phyloP scores from a whole-genome alignment of 2,329 filamentous ascomycete genomes.

The Lachnellula cervina region DNA sequence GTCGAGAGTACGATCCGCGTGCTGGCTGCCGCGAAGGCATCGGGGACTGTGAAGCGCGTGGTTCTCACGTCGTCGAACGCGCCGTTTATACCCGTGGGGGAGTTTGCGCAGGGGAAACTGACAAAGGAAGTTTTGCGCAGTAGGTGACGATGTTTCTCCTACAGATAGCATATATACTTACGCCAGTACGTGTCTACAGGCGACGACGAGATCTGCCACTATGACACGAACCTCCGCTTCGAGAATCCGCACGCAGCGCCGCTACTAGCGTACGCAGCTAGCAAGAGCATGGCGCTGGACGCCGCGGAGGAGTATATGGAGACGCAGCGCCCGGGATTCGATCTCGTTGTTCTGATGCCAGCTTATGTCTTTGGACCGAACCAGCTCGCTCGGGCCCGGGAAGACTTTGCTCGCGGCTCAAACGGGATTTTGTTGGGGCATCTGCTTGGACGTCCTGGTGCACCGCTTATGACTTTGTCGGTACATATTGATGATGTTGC shows the following conservation, averaged over 20 bases:
- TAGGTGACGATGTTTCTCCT: background rate
- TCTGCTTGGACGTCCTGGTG: background rate
- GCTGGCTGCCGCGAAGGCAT: slow-evolving; percentile 33
- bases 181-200: background rate
- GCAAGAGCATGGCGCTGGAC: slow-evolving; percentile 34
- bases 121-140: background rate
- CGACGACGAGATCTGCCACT: background rate
- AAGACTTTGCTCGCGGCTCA: background rate
- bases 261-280: background rate
- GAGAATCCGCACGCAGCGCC: background rate
- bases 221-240: background rate
- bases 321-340: background rate
- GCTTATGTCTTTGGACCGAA: slow-evolving; percentile 1
- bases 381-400: background rate
- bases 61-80: slow-evolving; percentile 37
- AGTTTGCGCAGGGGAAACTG: background rate
- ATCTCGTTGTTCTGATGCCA: slow-evolving; percentile 4
- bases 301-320: slow-evolving; percentile 16
- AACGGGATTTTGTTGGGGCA: slow-evolving; percentile 29
- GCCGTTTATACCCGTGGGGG: slow-evolving; percentile 10
- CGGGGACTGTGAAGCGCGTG: slow-evolving; percentile 32
- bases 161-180: too few relatives aligned
- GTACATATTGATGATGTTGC: slow-evolving; percentile 14
- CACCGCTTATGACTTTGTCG: background rate
- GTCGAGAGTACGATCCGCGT: slow-evolving; percentile 33